phyloP scores from a whole-genome alignment of 352 stramenopile species.

The Aphanomyces invadans region DNA sequence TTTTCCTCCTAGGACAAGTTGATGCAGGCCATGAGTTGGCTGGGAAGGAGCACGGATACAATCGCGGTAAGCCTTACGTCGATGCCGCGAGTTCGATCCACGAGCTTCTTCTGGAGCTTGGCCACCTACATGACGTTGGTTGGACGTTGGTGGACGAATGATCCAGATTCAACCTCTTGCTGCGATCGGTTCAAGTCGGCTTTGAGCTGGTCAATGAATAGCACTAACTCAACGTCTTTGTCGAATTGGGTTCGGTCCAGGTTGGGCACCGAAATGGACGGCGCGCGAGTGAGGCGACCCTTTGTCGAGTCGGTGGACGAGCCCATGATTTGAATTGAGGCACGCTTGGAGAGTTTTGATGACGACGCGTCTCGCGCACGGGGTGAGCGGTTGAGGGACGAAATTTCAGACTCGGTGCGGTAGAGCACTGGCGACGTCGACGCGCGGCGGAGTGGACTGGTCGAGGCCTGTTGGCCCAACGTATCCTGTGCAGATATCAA shows the following conservation, averaged over 20 bases:
- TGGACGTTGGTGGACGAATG: background rate
- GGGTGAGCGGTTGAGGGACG: background rate
- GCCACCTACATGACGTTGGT: background rate
- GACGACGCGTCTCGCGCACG: background rate
- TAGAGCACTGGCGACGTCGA: background rate
- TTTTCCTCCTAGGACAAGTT: background rate
- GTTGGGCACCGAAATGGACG: conserved; percentile 8
- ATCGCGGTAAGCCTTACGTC: background rate
- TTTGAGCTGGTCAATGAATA: conserved; percentile 16
- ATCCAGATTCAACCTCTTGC: background rate
- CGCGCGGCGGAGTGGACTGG: background rate
- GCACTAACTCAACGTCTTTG: conserved; percentile 1
- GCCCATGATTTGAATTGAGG: conserved; percentile 1
- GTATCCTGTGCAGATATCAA: background rate
- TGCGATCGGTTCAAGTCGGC: background rate
- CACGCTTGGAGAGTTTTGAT: background rate
- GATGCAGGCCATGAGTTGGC: background rate
- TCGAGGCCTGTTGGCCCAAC: background rate
- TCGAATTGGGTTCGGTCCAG: conserved; percentile 1
- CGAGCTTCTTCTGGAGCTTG: conserved; percentile 6
- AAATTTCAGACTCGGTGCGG: background rate
- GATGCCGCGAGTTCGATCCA: background rate
- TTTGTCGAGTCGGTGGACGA: background rate
- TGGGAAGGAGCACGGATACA: no score
- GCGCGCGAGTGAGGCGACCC: background rate